Evolutionary conservation across 495 filamentous ascomycete species (phyloP).

Genomic region (Emericellopsis terricola): DNA sequence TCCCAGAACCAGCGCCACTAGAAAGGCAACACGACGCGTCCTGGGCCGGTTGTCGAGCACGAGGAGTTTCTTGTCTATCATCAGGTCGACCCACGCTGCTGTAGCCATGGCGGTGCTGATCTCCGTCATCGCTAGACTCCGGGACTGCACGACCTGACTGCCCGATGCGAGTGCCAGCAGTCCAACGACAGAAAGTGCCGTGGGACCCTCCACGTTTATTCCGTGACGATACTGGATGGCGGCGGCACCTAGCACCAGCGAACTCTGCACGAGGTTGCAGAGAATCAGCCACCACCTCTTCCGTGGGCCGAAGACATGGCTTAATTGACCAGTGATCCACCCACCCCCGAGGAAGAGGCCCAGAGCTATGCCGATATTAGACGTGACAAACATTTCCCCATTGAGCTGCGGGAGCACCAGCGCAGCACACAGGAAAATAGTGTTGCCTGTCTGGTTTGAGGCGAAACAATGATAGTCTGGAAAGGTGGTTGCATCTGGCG

Average conservation of each 20-base stretch:
- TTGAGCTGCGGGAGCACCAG: conserved; percentile 29
- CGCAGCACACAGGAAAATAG: conserved; percentile 36
- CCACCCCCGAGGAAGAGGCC: conserved; percentile 34
- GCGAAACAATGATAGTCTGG: conserved; percentile 46
- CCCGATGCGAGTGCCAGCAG: conserved; percentile 38
- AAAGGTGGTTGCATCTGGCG: conserved; percentile 39
- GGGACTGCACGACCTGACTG: conserved; percentile 37
- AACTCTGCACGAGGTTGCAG: conserved; percentile 33
- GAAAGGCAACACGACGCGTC: conserved; percentile 33
- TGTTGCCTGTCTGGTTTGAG: conserved; percentile 50
- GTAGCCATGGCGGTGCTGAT: conserved; percentile 54
- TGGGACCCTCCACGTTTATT: conserved; percentile 10
- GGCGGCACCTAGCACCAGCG: conserved; percentile 32
- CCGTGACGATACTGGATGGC: conserved; percentile 24
- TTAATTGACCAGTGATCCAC: conserved; percentile 35
- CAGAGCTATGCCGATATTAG: conserved; percentile 35
- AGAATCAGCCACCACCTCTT: conserved; percentile 31
- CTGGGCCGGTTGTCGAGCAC: conserved; percentile 25
- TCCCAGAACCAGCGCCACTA: conserved; percentile 28
- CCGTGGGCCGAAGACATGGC: conserved; percentile 31
- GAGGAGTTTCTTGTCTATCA: conserved; percentile 33
- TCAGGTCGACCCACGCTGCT: conserved; percentile 41
- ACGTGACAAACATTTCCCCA: conserved; percentile 25
- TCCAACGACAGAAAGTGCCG: conserved; percentile 24
- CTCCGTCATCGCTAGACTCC: conserved; percentile 36